These are phyloP conservation scores for Entrophospora sp. DNA, from an alignment of 192 early-diverging fungal species.

Conservation along the genomic window DNA sequence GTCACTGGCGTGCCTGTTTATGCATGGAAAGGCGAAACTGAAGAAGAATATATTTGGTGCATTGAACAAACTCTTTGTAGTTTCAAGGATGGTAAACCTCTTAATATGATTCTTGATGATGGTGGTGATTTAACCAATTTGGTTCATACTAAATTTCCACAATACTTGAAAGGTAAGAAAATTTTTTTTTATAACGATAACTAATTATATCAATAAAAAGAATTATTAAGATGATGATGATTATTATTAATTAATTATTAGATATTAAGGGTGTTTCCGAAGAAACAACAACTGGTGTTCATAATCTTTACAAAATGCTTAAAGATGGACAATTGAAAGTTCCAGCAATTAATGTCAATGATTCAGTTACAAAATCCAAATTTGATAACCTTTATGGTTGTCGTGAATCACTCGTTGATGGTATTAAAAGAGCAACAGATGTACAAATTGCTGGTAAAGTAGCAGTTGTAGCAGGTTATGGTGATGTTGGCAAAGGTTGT, in stretches of 20 bases:
- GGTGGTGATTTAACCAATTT: slow-evolving; percentile 95
- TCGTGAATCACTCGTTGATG: slow-evolving; percentile 98
- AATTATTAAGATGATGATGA: neutral
- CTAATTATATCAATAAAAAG: neutral
- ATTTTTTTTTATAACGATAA: neutral
- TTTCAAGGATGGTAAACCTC: slow-evolving; percentile 88
- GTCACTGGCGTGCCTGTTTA: slow-evolving; percentile 93
- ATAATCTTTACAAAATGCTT: slow-evolving; percentile 98
- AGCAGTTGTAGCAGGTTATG: slow-evolving; percentile 96
- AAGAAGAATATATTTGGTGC: slow-evolving; percentile 99
- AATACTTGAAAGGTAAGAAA: slow-evolving; percentile 51
- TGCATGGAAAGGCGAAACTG: slow-evolving; percentile 99
- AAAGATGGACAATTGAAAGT: slow-evolving; percentile 94
- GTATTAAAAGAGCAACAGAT: slow-evolving; percentile 97
- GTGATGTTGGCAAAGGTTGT: slow-evolving; percentile 99
- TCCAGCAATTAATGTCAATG: slow-evolving; percentile 99
- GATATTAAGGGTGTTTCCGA: slow-evolving; percentile 92
- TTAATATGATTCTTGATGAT: slow-evolving; percentile 99
- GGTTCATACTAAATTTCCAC: slow-evolving; percentile 94
- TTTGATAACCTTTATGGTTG: slow-evolving; percentile 99
- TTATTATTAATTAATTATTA: neutral
- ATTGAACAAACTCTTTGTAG: slow-evolving; percentile 87
- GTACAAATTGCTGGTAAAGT: slow-evolving; percentile 99
- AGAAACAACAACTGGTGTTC: slow-evolving; percentile 99
- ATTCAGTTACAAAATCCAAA: slow-evolving; percentile 99